These are phyloP conservation scores for Metschnikowia baotianmanensis DNA, from an alignment of 805 yeast genomes.

Conservation along the genomic window DNA sequence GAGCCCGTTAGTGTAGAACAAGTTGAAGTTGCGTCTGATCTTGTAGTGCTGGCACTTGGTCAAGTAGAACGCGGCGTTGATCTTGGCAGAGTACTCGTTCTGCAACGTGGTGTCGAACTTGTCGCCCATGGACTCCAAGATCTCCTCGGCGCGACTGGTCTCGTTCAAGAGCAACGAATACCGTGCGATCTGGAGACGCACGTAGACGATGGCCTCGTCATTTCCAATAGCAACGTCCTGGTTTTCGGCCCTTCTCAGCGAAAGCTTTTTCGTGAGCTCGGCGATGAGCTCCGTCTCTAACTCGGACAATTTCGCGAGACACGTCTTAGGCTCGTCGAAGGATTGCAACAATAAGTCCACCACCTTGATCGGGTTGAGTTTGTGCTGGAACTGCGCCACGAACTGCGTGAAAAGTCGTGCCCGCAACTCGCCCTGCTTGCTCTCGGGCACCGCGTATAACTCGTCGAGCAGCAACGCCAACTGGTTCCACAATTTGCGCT, in stretches of 20 bases:
- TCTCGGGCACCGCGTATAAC: constrained; percentile 56
- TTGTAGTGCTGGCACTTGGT: constrained; percentile 76
- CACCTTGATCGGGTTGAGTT: constrained; percentile 74
- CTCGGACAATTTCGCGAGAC: constrained; percentile 37
- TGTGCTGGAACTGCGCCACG: constrained; percentile 61
- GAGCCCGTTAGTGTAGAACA: constrained; percentile 77
- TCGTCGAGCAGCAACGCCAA: constrained; percentile 64
- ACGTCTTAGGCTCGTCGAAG: constrained; percentile 33
- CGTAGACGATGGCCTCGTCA: constrained; percentile 54
- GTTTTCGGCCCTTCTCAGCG: constrained; percentile 26
- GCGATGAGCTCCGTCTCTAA: constrained; percentile 28
- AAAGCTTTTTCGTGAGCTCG: constrained; percentile 27
- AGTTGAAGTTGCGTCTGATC: constrained; percentile 72
- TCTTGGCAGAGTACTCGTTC: constrained; percentile 43
- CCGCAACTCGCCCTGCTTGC: constrained; percentile 47
- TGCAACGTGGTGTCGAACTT: constrained; percentile 48
- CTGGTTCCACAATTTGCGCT: constrained; percentile 93
- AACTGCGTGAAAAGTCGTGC: constrained; percentile 69
- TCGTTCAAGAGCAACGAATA: constrained; percentile 54
- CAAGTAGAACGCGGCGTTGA: constrained; percentile 81
- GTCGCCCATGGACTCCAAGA: constrained; percentile 59
- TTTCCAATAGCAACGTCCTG: constrained; percentile 36
- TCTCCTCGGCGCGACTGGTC: constrained; percentile 58
- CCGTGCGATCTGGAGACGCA: constrained; percentile 68
- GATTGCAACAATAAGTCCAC: constrained; percentile 68